Evolutionary conservation across 2,329 filamentous ascomycete species (phyloP), one percentile per base, ranked within the genome.

Genomic region (Arthroderma sp.): DNA sequence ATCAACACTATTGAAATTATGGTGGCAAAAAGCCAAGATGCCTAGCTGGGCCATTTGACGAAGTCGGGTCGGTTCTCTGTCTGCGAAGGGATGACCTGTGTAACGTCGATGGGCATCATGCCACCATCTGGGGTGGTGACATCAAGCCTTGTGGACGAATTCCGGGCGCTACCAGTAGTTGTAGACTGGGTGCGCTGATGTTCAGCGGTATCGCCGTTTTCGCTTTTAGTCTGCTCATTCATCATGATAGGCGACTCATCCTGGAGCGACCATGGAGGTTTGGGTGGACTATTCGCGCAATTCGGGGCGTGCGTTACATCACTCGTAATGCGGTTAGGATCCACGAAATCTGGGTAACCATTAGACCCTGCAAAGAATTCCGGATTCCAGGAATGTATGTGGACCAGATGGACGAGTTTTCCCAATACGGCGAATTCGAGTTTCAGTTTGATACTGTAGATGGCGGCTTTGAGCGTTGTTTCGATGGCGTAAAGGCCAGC

Each of bases 381-480:
- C 4, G 60, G 49, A 44, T 63, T 63, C 61, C 61, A 64, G 46
- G 58, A 53, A 37, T 64, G 62, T 22, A 55, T 54, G 46, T 58
- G 60, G 34, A 67, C 66, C 36, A 69, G 55, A 38, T 62, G 57
- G 41, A 70, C 60, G 22, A 69, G 54, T 55, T 68, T 65, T 27
- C 65, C 64, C 5, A 71, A 59, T 28, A 70, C 67, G 15, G 68
- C 68, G 50, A 70, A 70, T 51, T 71, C 68, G n/a, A 71, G 63
- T 47, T 71, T 71, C 40, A 71, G 52, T 51, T 71, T 71, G 57
- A 71, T 61, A 52, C 67, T 69, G 56, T 70, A 70, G 42, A 71
- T 57, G 38, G 63, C 61, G 29, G 65, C 65, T 53, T 70, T 71
- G 42, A 69, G 55, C 49, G 66, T 68, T 15, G 66, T 68, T 49